Evolutionary conservation across 371 early-diverging fungal genomes (phyloP), one percentile per base, ranked within the genome.

Genomic region (Spraguea lophii): DNA sequence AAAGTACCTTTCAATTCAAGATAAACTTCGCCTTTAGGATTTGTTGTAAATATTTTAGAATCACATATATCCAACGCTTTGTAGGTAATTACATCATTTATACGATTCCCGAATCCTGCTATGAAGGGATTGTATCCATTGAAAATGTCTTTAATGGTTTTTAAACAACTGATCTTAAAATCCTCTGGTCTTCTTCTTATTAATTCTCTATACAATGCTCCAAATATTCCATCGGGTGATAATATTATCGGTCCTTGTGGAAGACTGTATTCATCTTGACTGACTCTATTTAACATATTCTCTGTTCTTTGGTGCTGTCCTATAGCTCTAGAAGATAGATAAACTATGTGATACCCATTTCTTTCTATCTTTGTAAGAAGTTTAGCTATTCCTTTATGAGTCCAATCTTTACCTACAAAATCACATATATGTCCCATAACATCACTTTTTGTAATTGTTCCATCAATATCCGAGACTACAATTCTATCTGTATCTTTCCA

Each of bases 391-490:
- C 94, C 93, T 7, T 74, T 65, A 64, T 94, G 94, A 1, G 93
- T 92, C 92, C 92, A 94, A 69, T 97, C 97, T 64, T 79, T 82
- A 24, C 97, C 94, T 32, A 91, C 85, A 80, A 88, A 83, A 23
- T 84, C 84, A 66, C 88, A 89, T 6, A 97, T 73, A 60, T 93
- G 92, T 1, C 97, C 97, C 37, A 88, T 71, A 0, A 84, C 82
- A 64, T 97, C 97, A 1, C 57, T 71, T 64, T 93, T 93, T 32
- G 97, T 97, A 48, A 97, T 91, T 0, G 97, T 97, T 35, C 97
- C 97, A 66, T 97, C 97, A 55, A 97, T 85, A 66, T 97, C 97
- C 0, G 87, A 86, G 46, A 97, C 83, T 20, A 97, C 87, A 23
- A 97, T 77, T 47, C 84, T 76, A 34, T 80, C 79, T 56, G 79